Evolutionary conservation across 2,329 filamentous ascomycete genomes (phyloP).

Genomic region (Penicillium sclerotiorum): DNA sequence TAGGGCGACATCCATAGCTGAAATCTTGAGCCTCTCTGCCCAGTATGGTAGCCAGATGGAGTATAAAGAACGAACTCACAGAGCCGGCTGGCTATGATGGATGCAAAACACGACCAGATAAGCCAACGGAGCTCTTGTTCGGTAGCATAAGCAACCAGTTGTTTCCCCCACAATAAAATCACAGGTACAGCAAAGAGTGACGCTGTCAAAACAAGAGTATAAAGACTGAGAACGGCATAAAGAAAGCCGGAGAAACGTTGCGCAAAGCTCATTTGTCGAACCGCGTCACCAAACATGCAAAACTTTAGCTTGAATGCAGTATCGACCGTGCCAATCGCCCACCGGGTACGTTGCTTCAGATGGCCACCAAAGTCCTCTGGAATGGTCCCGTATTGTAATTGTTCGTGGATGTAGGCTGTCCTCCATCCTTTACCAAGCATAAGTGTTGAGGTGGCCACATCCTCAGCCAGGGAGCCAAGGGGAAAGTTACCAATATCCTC

Average conservation of each 20-base stretch:
- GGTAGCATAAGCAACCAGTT: conserved; percentile 59
- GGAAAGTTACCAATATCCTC: conserved; percentile 66
- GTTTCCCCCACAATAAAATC: conserved; percentile 60
- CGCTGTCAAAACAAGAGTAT: conserved; percentile 58
- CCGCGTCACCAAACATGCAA: conserved; percentile 58
- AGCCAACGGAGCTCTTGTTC: conserved; percentile 60
- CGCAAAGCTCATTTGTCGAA: conserved; percentile 57
- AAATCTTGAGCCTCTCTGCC: conserved; percentile 58
- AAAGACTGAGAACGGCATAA: conserved; percentile 59
- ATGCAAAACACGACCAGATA: conserved; percentile 58
- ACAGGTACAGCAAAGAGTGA: conserved; percentile 63
- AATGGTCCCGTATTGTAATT: conserved; percentile 60
- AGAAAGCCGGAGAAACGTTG: conserved; percentile 63
- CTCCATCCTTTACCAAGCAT: conserved; percentile 65
- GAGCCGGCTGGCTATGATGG: conserved; percentile 54
- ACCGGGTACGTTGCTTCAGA: conserved; percentile 42
- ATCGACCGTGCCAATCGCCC: conserved; percentile 55
- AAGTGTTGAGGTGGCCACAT: conserved; percentile 61
- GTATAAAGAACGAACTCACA: conserved; percentile 60
- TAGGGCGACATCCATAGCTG: conserved; percentile 67
- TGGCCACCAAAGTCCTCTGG: conserved; percentile 40
- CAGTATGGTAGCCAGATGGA: conserved; percentile 62
- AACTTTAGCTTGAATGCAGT: conserved; percentile 64
- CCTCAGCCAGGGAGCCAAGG: conserved; percentile 62
- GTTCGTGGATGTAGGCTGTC: conserved; percentile 62